These are phyloP conservation scores for Inonotus hispidus DNA, from an alignment of 1,284 basidiomycete genomes.

Conservation along the genomic window DNA sequence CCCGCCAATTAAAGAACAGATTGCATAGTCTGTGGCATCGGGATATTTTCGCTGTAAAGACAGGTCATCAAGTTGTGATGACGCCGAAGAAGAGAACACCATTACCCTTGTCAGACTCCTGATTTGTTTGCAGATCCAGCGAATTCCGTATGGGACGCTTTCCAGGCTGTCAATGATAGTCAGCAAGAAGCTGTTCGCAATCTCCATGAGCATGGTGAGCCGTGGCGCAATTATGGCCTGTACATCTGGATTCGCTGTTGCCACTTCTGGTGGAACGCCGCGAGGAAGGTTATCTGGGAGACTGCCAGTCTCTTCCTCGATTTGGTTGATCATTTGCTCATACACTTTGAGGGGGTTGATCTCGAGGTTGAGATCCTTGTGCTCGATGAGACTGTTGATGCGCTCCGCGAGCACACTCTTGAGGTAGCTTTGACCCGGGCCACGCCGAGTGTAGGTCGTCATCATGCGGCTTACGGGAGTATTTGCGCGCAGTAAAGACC, in stretches of 20 bases:
- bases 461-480: constrained; percentile 99
- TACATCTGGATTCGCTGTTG: constrained; percentile 88
- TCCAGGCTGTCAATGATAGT: constrained; percentile 99
- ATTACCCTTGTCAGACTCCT: constrained; percentile 87
- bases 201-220: constrained; percentile 97
- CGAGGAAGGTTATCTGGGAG: constrained; percentile 87
- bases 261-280: constrained; percentile 90
- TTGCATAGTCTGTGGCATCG: constrained; percentile 94
- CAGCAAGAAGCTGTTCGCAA: constrained; percentile 92
- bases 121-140: constrained; percentile 99
- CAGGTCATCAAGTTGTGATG: constrained; percentile 3
- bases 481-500: constrained; percentile 94
- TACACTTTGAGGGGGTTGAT: constrained; percentile 99
- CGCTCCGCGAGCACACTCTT: constrained; percentile 95
- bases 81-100: constrained; percentile 8
- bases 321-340: constrained; percentile 98
- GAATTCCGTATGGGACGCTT: constrained; percentile 95
- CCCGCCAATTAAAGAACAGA: constrained; percentile 97
- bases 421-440: constrained; percentile 96
- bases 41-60: constrained; percentile 87
- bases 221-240: constrained; percentile 96
- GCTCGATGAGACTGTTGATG: constrained; percentile 97
- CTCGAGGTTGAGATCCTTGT: constrained; percentile 97
- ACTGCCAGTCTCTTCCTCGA: constrained; percentile 92
- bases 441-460: constrained; percentile 98